These are phyloP conservation scores for Clitocybe nebularis DNA, from an alignment of 1,284 basidiomycete genomes.

Conservation along the genomic window DNA sequence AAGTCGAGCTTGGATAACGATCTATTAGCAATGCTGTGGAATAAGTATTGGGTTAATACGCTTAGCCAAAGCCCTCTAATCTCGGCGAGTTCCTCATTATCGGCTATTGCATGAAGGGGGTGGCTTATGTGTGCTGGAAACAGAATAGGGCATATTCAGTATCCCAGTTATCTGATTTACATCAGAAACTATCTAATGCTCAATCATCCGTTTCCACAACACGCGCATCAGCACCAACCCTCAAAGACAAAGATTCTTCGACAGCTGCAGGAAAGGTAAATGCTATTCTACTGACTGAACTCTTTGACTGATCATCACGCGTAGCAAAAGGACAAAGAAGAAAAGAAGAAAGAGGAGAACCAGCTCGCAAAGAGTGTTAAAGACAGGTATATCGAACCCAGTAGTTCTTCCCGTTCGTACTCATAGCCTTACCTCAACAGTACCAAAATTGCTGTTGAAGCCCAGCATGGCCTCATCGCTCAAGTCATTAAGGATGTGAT, in stretches of 20 bases:
- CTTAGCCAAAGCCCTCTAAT: conserved; percentile 88
- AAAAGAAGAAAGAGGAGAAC: conserved; percentile 75
- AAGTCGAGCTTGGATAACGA: conserved; percentile 86
- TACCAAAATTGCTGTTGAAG: conserved; percentile 81
- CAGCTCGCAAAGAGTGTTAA: conserved; percentile 78
- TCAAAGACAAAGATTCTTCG: conserved; percentile 45
- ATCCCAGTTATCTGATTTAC: conserved; percentile 84
- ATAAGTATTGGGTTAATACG: conserved; percentile 99
- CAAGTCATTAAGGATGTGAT: conserved; percentile 88
- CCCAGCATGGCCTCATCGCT: conserved; percentile 86
- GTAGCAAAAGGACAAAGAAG: conserved; percentile 55
- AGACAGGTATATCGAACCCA: conserved; percentile 60
- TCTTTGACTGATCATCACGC: conserved; percentile 6
- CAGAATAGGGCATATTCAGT: conserved; percentile 92
- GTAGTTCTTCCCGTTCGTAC: conserved; percentile 5
- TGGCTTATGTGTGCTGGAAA: conserved; percentile 6
- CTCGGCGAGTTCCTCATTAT: conserved; percentile 53
- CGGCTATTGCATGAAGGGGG: conserved; percentile 15
- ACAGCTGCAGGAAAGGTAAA: conserved; percentile 25
- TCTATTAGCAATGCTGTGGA: conserved; percentile 89
- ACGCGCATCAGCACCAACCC: conserved; percentile 46
- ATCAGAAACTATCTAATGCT: conserved; percentile 78
- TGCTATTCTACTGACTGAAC: no score
- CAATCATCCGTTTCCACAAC: conserved; percentile 52
- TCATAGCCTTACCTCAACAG: conserved; percentile 36